These are phyloP conservation scores for Diatrype stigma DNA, from an alignment of 2,329 filamentous ascomycete genomes.

Conservation along the genomic window DNA sequence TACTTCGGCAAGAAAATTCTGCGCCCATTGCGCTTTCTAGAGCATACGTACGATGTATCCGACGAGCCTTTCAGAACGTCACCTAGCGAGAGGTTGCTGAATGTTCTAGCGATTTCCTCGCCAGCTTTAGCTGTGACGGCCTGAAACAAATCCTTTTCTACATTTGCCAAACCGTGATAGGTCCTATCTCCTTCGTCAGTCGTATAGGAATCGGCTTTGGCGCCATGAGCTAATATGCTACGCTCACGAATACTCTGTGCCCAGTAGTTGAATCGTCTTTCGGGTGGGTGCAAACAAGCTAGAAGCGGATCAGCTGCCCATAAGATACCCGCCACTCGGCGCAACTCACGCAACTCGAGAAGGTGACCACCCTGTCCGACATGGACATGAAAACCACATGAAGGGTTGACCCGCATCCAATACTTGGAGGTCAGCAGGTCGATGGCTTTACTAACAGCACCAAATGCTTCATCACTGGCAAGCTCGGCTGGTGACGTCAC, in stretches of 20 bases:
- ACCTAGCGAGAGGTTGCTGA: neutral
- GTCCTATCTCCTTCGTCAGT: too few species aligned
- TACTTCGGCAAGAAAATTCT: neutral
- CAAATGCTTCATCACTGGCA: conserved; percentile 6
- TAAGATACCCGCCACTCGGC: conserved; percentile 7
- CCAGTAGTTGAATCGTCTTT: neutral
- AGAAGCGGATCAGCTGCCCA: conserved; percentile 14
- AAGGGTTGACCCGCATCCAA: conserved; percentile 8
- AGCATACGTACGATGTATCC: too few species aligned
- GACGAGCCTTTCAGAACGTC: too few species aligned
- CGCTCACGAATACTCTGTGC: neutral
- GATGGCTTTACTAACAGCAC: conserved; percentile 7
- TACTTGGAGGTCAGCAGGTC: conserved; percentile 3
- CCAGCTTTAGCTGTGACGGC: neutral
- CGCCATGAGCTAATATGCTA: conserved; percentile 1
- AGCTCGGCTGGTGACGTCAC: conserved; percentile 7
- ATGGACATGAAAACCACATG: conserved; percentile 16
- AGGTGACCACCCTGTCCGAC: conserved; percentile 11
- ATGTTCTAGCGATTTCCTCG: neutral
- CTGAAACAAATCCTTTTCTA: neutral
- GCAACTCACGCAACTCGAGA: conserved; percentile 4
- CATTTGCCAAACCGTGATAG: too few species aligned
- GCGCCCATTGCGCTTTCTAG: neutral
- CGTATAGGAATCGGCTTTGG: neutral
- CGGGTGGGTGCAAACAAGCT: conserved; percentile 8